Evolutionary conservation across 495 filamentous ascomycete species (phyloP).

Genomic region (Xylaria scruposa): DNA sequence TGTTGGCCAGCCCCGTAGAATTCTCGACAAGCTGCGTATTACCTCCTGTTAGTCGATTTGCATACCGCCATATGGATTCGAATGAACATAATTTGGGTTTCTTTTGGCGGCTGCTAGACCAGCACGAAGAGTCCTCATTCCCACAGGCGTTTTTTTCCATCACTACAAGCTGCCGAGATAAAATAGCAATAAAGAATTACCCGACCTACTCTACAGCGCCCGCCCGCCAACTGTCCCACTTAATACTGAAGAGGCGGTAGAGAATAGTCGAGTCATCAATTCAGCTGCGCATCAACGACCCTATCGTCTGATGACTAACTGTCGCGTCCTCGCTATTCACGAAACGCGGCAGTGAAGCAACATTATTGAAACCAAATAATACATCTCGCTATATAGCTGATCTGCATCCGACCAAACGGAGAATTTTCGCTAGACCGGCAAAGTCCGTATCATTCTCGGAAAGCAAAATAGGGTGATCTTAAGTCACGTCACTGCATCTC

Average conservation of each 20-base stretch:
- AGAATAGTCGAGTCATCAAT: constrained; percentile 3
- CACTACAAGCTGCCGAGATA: not conserved
- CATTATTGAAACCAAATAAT: not conserved
- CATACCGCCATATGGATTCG: not conserved
- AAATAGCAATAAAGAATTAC: not conserved
- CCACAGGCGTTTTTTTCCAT: not conserved
- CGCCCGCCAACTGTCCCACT: not conserved
- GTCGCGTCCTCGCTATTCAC: not conserved
- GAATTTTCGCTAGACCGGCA: constrained; percentile 7
- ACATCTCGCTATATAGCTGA: not conserved
- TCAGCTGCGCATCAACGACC: constrained; percentile 3
- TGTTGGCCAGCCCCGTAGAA: not conserved
- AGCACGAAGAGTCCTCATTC: not conserved
- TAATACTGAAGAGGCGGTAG: not conserved
- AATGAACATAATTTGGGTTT: not conserved
- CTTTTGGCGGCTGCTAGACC: not conserved
- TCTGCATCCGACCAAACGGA: not conserved
- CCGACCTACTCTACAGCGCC: not conserved
- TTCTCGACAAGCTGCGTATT: not conserved
- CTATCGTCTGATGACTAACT: constrained; percentile 1
- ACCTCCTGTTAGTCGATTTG: not conserved
- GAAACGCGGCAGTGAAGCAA: not conserved
- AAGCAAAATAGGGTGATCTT: constrained; percentile 7
- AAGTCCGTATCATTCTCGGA: constrained; percentile 14
- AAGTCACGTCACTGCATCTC: constrained; percentile 17